Evolutionary conservation across 495 filamentous ascomycete species (phyloP).

Genomic region (Xylaria intraflava): DNA sequence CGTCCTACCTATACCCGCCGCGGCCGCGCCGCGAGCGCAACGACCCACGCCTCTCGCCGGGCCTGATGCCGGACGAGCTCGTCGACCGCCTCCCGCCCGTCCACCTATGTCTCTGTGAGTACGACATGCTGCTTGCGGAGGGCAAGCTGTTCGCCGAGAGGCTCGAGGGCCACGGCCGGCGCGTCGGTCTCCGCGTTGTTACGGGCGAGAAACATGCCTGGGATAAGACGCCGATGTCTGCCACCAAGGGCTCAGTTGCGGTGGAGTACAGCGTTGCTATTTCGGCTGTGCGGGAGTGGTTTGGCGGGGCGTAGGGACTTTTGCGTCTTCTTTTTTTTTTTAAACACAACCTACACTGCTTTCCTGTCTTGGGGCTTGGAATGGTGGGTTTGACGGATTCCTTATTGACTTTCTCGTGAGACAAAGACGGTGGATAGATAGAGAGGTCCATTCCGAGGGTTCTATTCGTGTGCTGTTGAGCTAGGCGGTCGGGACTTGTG

Average conservation of each 20-base stretch:
- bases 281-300: constrained; percentile 12
- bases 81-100: constrained; percentile 34
- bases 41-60: constrained; percentile 14
- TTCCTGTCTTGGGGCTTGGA: too few species aligned
- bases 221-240: constrained; percentile 60
- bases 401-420: too few species aligned
- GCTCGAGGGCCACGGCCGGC: constrained; percentile 49
- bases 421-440: too few species aligned
- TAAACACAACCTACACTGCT: too few species aligned
- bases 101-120: constrained; percentile 62
- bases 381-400: too few species aligned
- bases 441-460: too few species aligned
- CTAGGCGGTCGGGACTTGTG: too few species aligned
- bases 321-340: too few species aligned
- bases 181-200: constrained; percentile 54
- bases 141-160: constrained; percentile 47
- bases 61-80: constrained; percentile 20
- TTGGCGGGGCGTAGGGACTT: too few species aligned
- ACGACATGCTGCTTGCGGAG: constrained; percentile 70
- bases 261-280: constrained; percentile 16
- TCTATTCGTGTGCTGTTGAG: too few species aligned
- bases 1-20: constrained; percentile 54
- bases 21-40: constrained; percentile 7
- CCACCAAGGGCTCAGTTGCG: constrained; percentile 14
- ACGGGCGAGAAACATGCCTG: constrained; percentile 62